Percentiles rank a stretch among this genome's conserved stretches.
These are phyloP conservation scores for Erythrophleum ivorense DNA, from an alignment of 331 rosid species.

Conservation along the genomic window DNA sequence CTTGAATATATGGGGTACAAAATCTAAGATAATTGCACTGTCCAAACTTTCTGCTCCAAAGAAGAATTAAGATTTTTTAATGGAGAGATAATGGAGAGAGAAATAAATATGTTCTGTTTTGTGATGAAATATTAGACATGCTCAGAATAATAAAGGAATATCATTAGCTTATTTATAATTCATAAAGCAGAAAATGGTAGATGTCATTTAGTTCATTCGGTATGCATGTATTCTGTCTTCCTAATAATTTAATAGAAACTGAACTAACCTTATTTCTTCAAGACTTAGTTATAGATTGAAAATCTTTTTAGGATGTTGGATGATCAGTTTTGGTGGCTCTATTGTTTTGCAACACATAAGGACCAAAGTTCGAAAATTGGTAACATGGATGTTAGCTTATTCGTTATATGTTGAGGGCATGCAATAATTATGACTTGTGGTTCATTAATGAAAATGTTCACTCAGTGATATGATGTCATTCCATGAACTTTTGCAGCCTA, in stretches of 20 bases:
- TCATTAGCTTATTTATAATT: background rate
- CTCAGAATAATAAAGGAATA: background rate
- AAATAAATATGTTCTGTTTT: background rate
- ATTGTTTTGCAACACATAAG: constrained; percentile 13
- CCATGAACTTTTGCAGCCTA: constrained; percentile 52
- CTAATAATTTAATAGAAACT: background rate
- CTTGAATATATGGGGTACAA: background rate
- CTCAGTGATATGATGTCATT: constrained; percentile 27
- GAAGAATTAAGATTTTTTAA: background rate
- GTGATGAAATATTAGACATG: background rate
- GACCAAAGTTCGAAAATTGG: background rate
- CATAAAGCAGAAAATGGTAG: constrained; percentile 27
- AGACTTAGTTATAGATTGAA: background rate
- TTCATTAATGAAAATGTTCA: background rate
- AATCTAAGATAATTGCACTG: background rate
- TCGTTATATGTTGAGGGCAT: background rate
- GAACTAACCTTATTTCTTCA: constrained; percentile 13
- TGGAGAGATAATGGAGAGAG: background rate
- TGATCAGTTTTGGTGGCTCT: constrained; percentile 7
- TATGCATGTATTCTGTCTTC: background rate
- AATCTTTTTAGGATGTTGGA: background rate
- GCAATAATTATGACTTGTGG: background rate
- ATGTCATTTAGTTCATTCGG: background rate
- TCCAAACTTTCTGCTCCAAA: no score
- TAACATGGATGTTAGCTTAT: background rate